Evolutionary conservation across 352 stramenopile genomes (phyloP), one percentile per base, ranked within the genome.

Genomic region (Phytophthora cactorum): DNA sequence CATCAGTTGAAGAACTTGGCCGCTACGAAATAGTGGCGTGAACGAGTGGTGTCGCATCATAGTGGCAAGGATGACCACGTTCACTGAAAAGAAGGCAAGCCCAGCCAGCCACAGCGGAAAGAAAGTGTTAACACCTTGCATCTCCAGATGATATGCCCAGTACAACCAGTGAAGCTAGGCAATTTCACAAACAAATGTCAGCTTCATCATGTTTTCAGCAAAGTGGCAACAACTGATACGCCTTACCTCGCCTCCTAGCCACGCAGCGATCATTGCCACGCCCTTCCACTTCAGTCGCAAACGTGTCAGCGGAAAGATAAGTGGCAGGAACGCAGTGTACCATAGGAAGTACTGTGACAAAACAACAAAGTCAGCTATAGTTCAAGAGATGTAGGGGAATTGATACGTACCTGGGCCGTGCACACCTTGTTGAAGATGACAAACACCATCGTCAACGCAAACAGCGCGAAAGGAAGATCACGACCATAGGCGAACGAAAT

Each of bases 361-460:
- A 58, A 62, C 46, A 17, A 51, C 36, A 31, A 38, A 36, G 34
- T 75, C 10, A 78, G 45, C 15, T 28, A 17, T 8, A 52, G 9
- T 6, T 68, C n/a, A 25, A 45, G 15, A 41, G 50, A 14, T 25
- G 25, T 12, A 52, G 17, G 32, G 14, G 14, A 12, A 39, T 53
- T 29, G 29, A 27, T 54, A 36, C 74, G 17, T 74, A 95, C 88
- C 81, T 96, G 89, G 2, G 89, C 89, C 5, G 89, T 96, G 75
- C 88, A 95, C 2, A 97, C 90, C 63, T 99, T 99, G 79, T 99
- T 99, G 78, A 98, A 98, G 27, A 98, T 96, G 17, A 99, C 98
- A 77, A 99, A 99, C 2, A 98, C 74, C 81, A 98, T 98, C n/a
- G 97, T 99, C 74, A 99, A 84, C 15, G 97, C 77, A 71, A 99